Evolutionary conservation across 2,329 filamentous ascomycete genomes (phyloP).

Genomic region (Cercospora berteroae): DNA sequence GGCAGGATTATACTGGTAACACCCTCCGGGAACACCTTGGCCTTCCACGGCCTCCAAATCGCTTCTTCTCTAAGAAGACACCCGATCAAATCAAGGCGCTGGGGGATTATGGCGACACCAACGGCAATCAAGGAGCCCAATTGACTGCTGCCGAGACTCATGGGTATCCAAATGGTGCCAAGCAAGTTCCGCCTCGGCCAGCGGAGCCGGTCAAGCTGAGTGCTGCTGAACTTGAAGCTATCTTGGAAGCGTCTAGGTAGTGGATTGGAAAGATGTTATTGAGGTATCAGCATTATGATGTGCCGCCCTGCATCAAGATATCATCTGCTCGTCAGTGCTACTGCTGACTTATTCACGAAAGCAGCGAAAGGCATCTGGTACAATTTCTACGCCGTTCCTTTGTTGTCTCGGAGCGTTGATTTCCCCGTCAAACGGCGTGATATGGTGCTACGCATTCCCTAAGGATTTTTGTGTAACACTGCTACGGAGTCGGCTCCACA

Average conservation of each 20-base stretch:
- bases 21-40: slow-evolving; percentile 31
- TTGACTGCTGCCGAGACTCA: slow-evolving; percentile 17
- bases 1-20: slow-evolving; percentile 27
- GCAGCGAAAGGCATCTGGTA: not conserved
- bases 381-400: not conserved
- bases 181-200: slow-evolving; percentile 5
- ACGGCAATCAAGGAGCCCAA: slow-evolving; percentile 6
- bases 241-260: slow-evolving; percentile 15
- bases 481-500: not conserved
- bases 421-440: not conserved
- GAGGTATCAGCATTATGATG: not conserved
- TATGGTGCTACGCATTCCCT: no score
- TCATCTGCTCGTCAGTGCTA: not conserved
- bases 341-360: not conserved
- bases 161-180: slow-evolving; percentile 6
- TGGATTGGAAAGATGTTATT: not conserved
- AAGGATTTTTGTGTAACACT: not conserved
- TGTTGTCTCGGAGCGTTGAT: not conserved
- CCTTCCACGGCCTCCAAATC: slow-evolving; percentile 27
- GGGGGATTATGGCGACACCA: slow-evolving; percentile 8
- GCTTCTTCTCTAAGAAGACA: slow-evolving; percentile 23
- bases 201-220: not conserved
- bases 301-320: not conserved
- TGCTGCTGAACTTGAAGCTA: slow-evolving; percentile 12
- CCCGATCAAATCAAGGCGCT: slow-evolving; percentile 15